Evolutionary conservation across 2,329 filamentous ascomycete species (phyloP).

Genomic region (Diplodia seriata): DNA sequence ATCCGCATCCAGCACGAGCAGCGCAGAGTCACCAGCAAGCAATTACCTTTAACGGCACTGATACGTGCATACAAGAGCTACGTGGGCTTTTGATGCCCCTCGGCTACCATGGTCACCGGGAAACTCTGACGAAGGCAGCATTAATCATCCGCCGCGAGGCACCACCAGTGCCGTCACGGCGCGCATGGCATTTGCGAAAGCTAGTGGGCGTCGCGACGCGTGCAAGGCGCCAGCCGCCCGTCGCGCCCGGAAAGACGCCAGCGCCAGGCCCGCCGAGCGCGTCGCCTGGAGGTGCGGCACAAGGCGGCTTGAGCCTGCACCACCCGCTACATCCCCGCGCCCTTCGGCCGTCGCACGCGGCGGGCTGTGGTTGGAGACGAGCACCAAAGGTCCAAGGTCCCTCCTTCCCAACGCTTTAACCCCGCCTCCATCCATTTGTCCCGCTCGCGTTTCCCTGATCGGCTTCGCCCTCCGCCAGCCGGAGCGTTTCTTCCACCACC

Average conservation of each 20-base stretch:
- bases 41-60: neutral
- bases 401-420: slow-evolving; percentile 3
- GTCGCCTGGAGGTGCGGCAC: neutral
- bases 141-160: neutral
- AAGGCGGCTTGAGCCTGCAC: slow-evolving; percentile 8
- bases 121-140: neutral
- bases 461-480: slow-evolving; percentile 45
- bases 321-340: neutral
- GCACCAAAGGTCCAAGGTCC: neutral
- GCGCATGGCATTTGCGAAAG: slow-evolving; percentile 15
- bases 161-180: neutral
- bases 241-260: neutral
- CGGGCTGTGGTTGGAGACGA: slow-evolving; percentile 7
- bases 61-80: neutral
- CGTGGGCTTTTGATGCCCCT: neutral
- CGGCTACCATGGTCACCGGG: neutral
- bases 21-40: slow-evolving; percentile 7
- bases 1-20: slow-evolving; percentile 23
- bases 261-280: neutral
- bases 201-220: slow-evolving; percentile 14
- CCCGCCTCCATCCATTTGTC: slow-evolving; percentile 37
- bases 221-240: slow-evolving; percentile 5
- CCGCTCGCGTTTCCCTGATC: slow-evolving; percentile 44
- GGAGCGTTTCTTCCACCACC: slow-evolving; percentile 51
- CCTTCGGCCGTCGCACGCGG: slow-evolving; percentile 11